Percentiles rank a stretch among this genome's conserved stretches.
These are phyloP conservation scores for Wickerhamomyces sydowiorum DNA, from an alignment of 805 yeast species.

Conservation along the genomic window DNA sequence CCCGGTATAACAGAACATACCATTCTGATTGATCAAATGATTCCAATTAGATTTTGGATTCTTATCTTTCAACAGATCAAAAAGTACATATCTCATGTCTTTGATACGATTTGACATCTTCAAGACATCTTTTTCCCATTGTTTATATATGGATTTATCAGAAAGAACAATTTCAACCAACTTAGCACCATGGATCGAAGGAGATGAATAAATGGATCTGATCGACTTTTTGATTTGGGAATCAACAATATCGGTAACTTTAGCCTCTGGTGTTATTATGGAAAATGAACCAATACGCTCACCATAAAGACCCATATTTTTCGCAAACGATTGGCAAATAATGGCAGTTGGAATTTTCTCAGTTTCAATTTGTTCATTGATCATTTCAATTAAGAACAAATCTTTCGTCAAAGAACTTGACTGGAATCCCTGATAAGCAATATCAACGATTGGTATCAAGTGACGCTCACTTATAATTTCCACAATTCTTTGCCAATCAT, in stretches of 20 bases:
- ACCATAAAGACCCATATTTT: slow-evolving; percentile 93
- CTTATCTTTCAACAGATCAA: slow-evolving; percentile 49
- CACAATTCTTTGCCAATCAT: slow-evolving; percentile 75
- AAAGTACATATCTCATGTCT: slow-evolving; percentile 61
- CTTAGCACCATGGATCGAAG: slow-evolving; percentile 92
- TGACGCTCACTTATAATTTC: slow-evolving; percentile 51
- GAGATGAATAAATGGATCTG: slow-evolving; percentile 87
- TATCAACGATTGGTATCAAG: slow-evolving; percentile 79
- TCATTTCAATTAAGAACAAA: slow-evolving; percentile 46
- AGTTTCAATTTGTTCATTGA: slow-evolving; percentile 31
- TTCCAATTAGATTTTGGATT: slow-evolving; percentile 72
- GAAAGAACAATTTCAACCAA: slow-evolving; percentile 75
- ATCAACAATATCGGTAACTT: slow-evolving; percentile 47
- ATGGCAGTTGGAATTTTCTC: slow-evolving; percentile 47
- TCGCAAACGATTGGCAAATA: slow-evolving; percentile 88
- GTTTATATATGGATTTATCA: slow-evolving; percentile 48
- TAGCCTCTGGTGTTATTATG: slow-evolving; percentile 49
- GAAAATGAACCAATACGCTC: slow-evolving; percentile 88
- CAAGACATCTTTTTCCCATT: slow-evolving; percentile 81
- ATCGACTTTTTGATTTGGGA: slow-evolving; percentile 80
- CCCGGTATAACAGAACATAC: slow-evolving; percentile 96
- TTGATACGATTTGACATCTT: slow-evolving; percentile 75
- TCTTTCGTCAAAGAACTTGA: slow-evolving; percentile 79
- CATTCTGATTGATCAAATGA: slow-evolving; percentile 82
- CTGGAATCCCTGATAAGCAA: slow-evolving; percentile 95